Percentiles rank a stretch among this genome's conserved stretches.
These are phyloP conservation scores for Vaccinium myrtillus DNA, from an alignment of 148 eudicot genomes.

Conservation along the genomic window DNA sequence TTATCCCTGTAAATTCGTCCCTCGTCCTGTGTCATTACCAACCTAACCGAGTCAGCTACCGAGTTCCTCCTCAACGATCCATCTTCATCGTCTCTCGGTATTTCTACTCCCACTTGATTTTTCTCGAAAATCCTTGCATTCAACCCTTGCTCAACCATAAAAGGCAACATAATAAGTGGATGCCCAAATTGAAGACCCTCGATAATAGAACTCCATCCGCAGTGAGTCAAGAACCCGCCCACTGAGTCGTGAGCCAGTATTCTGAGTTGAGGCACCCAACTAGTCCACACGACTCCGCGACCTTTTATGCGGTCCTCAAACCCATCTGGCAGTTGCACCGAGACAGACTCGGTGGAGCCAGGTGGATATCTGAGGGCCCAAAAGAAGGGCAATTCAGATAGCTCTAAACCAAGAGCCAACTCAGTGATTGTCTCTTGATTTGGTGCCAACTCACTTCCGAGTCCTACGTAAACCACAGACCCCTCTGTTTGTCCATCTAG, in stretches of 20 bases:
- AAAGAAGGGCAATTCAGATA: constrained; percentile 19
- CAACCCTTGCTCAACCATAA: constrained; percentile 17
- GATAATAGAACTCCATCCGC: constrained; percentile 13
- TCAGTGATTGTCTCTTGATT: constrained; percentile 6
- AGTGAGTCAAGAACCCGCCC: constrained; percentile 11
- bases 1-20: neutral
- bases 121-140: constrained; percentile 13
- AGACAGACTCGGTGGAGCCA: neutral
- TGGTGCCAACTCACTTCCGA: constrained; percentile 11
- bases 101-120: constrained; percentile 3
- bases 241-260: constrained; percentile 17
- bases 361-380: constrained; percentile 20
- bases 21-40: neutral
- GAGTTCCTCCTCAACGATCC: constrained; percentile 10
- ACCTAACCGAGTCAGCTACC: constrained; percentile 15
- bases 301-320: constrained; percentile 16
- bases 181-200: constrained; percentile 16
- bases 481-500: neutral
- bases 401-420: constrained; percentile 25
- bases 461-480: constrained; percentile 13
- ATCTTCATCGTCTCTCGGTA: constrained; percentile 18
- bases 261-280: constrained; percentile 24
- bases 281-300: constrained; percentile 20
- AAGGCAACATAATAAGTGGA: constrained; percentile 16
- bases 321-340: constrained; percentile 4